These are phyloP conservation scores for Leucocoprinus birnbaumii DNA, from an alignment of 768 basidiomycete species.

Conservation along the genomic window DNA sequence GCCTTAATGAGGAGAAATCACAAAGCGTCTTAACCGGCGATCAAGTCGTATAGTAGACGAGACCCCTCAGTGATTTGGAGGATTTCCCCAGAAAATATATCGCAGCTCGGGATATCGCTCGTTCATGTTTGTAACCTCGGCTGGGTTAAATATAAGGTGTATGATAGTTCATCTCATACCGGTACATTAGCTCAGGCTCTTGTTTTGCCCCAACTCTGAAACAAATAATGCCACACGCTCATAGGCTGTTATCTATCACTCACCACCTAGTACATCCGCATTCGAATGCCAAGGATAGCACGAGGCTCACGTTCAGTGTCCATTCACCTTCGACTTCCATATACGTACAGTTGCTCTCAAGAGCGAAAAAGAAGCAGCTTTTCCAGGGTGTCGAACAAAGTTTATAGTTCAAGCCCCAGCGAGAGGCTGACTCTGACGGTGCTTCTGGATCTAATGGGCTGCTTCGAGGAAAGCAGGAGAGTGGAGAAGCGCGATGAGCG, in stretches of 20 bases:
- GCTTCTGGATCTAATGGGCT: background rate
- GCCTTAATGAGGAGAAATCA: constrained; percentile 5
- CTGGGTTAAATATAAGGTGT: too few relatives aligned
- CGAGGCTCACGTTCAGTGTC: background rate
- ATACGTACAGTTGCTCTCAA: background rate
- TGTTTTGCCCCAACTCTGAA: too few relatives aligned
- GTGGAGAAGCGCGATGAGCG: background rate
- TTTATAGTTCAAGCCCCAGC: constrained; percentile 7
- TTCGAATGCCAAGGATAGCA: background rate
- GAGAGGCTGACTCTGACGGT: background rate
- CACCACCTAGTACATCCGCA: background rate
- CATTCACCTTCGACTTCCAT: too few relatives aligned
- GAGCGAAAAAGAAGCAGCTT: background rate
- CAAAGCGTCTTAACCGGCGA: background rate
- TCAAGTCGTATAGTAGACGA: too few relatives aligned
- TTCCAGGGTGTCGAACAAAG: background rate
- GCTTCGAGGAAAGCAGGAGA: background rate
- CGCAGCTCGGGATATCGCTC: background rate
- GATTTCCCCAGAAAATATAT: background rate
- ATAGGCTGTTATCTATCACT: background rate
- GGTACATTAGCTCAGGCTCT: too few relatives aligned
- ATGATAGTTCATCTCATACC: background rate
- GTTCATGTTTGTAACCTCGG: background rate
- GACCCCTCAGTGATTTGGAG: too few relatives aligned
- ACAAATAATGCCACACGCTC: background rate